Evolutionary conservation across 768 basidiomycete species (phyloP), one percentile per base, ranked within the genome.

Genomic region (Amanita phalloides): DNA sequence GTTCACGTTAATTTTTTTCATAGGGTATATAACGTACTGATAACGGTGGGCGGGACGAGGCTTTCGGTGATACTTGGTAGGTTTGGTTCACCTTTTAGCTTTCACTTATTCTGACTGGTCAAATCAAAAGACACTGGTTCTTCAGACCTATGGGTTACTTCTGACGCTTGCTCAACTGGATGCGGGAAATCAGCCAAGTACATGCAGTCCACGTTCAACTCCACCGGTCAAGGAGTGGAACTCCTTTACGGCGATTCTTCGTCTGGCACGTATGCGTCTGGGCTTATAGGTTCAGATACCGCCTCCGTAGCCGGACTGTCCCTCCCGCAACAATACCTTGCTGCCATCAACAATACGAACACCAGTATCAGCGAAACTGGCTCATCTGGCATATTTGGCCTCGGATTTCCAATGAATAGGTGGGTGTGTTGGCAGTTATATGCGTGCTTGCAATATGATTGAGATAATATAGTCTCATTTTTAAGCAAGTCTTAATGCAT

Each of bases 401-500:
- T 88, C 8, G 86, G 88, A 0, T 89, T 89, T 56, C 84, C 86
- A 3, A 61, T 77, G 11, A 83, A 82, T 55, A 87, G 85, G 85
- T 84, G 23, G 11, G 68, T 54, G 4, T 13, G 32, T 45, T 20
- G 14, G 49, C 25, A 5, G 23, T 21, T 38, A 48, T 48, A 53
- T 52, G 45, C 35, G 38, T 33, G 48, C 26, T 3, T 25, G 4
- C 25, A 14, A 20, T 30, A 13, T 9, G n/a, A 21, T 33, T n/a
- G n/a, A 20, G 6, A 37, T 33, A 11, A 37, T 43, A 39, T 4
- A 35, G 7, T 52, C 20, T 30, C 3, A 28, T 6, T 35, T 30
- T 45, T 20, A 20, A 33, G 5, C 45, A 54, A 39, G 55, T 49
- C 32, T 35, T 23, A 33, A 33, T 1, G 33, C 33, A 13, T n/a